Percentiles rank a stretch among this genome's conserved stretches.
Conservation (phyloP, 345 rosid genomes). For the Murraya koenigii region DNA sequence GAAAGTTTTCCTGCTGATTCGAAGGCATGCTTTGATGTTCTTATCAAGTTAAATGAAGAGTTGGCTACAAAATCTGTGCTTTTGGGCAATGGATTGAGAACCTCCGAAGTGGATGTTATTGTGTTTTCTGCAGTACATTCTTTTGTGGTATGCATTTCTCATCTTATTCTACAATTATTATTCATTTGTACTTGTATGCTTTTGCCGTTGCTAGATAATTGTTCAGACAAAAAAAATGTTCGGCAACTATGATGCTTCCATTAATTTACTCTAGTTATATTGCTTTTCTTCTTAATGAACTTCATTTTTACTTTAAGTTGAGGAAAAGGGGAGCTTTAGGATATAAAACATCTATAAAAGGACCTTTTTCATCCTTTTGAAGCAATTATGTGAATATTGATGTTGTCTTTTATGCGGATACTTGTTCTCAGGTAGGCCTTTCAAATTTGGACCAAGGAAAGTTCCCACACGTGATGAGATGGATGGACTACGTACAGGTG, state of each 20-base stretch:
- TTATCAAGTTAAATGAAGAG: constrained; percentile 53
- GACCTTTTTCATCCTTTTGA: background rate
- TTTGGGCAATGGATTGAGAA: constrained; percentile 68
- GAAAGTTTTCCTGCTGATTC: constrained; percentile 53
- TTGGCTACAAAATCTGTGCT: constrained; percentile 66
- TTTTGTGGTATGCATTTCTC: constrained; percentile 50
- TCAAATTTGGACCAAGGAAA: constrained; percentile 50
- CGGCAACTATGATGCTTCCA: background rate
- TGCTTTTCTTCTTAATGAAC: background rate
- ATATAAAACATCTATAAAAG: background rate
- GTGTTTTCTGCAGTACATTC: constrained; percentile 69
- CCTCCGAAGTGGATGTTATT: constrained; percentile 70
- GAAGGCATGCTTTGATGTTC: constrained; percentile 39
- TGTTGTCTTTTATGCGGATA: constrained; percentile 13
- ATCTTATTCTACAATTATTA: background rate
- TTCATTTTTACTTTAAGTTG: background rate
- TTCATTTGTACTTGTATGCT: background rate
- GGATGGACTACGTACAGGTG: constrained; percentile 93
- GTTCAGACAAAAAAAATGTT: background rate
- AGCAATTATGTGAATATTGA: background rate
- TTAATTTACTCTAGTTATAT: background rate
- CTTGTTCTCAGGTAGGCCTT: constrained; percentile 49
- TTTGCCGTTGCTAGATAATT: background rate
- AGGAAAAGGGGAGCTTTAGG: background rate
- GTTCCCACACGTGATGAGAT: constrained; percentile 66